phyloP scores from a whole-genome alignment of 2,329 filamentous ascomycete species.

The Teratosphaeria epicoccoides region DNA sequence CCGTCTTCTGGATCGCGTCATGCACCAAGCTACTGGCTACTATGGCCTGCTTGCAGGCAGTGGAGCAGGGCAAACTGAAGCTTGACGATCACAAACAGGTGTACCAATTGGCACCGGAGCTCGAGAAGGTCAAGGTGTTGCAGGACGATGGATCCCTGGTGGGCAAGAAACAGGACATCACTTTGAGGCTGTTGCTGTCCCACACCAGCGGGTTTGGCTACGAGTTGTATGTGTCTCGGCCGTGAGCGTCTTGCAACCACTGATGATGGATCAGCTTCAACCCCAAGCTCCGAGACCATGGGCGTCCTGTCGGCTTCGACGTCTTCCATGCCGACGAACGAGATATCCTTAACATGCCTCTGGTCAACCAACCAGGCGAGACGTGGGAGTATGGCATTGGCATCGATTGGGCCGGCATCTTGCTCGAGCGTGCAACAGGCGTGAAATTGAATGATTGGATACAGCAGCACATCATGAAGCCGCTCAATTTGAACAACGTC shows the following conservation, averaged over 20 bases:
- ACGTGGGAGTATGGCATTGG: slow-evolving; percentile 47
- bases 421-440: slow-evolving; percentile 36
- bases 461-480: slow-evolving; percentile 36
- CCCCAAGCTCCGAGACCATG: slow-evolving; percentile 30
- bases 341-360: slow-evolving; percentile 41
- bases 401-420: slow-evolving; percentile 41
- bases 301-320: slow-evolving; percentile 42
- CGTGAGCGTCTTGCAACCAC: too few relatives aligned
- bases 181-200: slow-evolving; percentile 39
- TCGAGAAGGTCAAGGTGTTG: slow-evolving; percentile 34
- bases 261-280: slow-evolving; percentile 28
- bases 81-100: slow-evolving; percentile 33
- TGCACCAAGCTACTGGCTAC: slow-evolving; percentile 37
- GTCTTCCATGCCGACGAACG: slow-evolving; percentile 47
- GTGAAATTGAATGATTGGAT: slow-evolving; percentile 36
- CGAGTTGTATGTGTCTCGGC: slow-evolving; percentile 31
- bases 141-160: slow-evolving; percentile 30
- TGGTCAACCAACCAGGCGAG: slow-evolving; percentile 54
- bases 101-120: slow-evolving; percentile 33
- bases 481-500: slow-evolving; percentile 39
- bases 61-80: slow-evolving; percentile 32
- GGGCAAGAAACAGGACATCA: slow-evolving; percentile 37
- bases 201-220: slow-evolving; percentile 44
- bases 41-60: slow-evolving; percentile 39
- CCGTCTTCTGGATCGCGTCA: slow-evolving; percentile 48